Base-by-base conservation (phyloP, 2,329 filamentous ascomycete genomes). In the Talaromyces atroroseus region DNA sequence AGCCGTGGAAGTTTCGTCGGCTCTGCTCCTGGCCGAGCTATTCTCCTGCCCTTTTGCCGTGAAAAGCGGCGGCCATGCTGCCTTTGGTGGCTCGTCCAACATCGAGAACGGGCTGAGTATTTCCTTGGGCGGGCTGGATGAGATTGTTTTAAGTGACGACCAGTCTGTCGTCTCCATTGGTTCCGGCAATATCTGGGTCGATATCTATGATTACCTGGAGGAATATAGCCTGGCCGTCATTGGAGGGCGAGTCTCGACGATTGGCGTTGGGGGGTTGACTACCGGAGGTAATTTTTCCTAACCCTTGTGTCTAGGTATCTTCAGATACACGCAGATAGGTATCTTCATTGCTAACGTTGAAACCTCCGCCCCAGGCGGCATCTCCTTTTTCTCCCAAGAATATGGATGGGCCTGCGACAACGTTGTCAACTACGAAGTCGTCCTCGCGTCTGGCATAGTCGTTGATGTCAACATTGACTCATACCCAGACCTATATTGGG, bases 21-120 rank as follows among this genome's bases (percentile, higher is more conserved):
- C 63, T 6, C 57, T 74, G 4, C 57, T 71, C 18, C 52, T 73
- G n/a, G 63, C 66, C 6, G 64, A 64, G 3, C 49, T 67, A 1
- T 68, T 65, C 3, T 56, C 60, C 5, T 75, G 72, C 29, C 65
- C 67, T 0, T 85, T 85, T 60, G 81, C 82, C 6, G 68, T 82
- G 61, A 80, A 81, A 61, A 79, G 78, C 7, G 82, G 82, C 26
- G 82, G 82, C 1, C 82, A 85, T 66, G 80, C 79, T 56, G 78
- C 80, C 3, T 82, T 82, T 62, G 72, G 78, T 18, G 58, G 51
- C 26, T 46, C 48, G n/a, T 56, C 56, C 16, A 60, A 48, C 67
- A 8, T 58, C 32, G 38, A 60, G 14, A 47, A 51, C 40, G 72
- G 71, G 6, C 64, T 75, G 44, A 69, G 65, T 11, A 68, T 74